phyloP scores from a whole-genome alignment of 1,284 basidiomycete genomes.

The Agroathelia rolfsii region DNA sequence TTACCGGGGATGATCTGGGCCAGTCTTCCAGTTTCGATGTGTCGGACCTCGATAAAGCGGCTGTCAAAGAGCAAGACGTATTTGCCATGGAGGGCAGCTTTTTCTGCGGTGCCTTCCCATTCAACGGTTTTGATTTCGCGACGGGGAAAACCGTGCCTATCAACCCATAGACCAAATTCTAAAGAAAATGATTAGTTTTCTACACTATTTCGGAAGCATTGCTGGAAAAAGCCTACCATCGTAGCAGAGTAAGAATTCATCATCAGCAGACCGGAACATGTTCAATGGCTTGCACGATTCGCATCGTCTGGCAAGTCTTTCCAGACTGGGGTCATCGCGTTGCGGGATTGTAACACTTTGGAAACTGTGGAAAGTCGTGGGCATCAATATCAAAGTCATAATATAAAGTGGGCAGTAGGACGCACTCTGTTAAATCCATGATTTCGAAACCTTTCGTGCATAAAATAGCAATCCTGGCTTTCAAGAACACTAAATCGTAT shows the following conservation, averaged over 20 bases:
- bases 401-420: slow-evolving; percentile 11
- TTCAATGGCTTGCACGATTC: slow-evolving; percentile 80
- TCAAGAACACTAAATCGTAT: slow-evolving; percentile 83
- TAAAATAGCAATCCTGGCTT: slow-evolving; percentile 84
- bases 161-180: slow-evolving; percentile 90
- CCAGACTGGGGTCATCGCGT: slow-evolving; percentile 65
- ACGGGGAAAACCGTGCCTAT: slow-evolving; percentile 80
- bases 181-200: no score
- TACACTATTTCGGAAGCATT: slow-evolving; percentile 3
- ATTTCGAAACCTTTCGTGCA: slow-evolving; percentile 95
- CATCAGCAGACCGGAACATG: slow-evolving; percentile 84
- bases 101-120: slow-evolving; percentile 90
- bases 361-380: slow-evolving; percentile 46
- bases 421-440: slow-evolving; percentile 86
- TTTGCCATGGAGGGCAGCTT: slow-evolving; percentile 80
- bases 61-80: slow-evolving; percentile 87
- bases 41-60: slow-evolving; percentile 88
- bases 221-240: slow-evolving; percentile 52
- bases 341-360: slow-evolving; percentile 83
- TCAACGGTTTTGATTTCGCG: slow-evolving; percentile 72
- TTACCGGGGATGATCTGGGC: slow-evolving; percentile 81
- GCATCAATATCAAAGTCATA: slow-evolving; percentile 7
- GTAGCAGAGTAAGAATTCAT: slow-evolving; percentile 90
- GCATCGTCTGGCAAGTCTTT: slow-evolving; percentile 70
- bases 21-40: slow-evolving; percentile 76